These are phyloP conservation scores for Ustilago shanxiensis DNA, from an alignment of 1,284 basidiomycete species.

Conservation along the genomic window DNA sequence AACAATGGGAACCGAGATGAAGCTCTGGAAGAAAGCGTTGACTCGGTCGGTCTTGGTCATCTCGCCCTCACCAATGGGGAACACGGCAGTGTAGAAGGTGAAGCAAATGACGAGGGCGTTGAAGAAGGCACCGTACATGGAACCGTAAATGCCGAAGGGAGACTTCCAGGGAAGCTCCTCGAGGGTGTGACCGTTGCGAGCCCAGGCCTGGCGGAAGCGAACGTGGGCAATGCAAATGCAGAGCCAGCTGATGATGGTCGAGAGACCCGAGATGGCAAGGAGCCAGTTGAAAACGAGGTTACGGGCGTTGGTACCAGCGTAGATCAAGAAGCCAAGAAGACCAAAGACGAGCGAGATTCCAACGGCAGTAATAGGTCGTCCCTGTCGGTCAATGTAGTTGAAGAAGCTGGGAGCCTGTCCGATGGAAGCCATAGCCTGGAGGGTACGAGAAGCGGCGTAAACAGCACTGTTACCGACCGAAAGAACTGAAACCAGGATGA, in stretches of 20 bases:
- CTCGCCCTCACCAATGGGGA: slow-evolving; percentile 64
- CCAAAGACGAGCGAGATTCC: slow-evolving; percentile 61
- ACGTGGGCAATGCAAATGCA: slow-evolving; percentile 67
- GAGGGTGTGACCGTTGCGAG: slow-evolving; percentile 71
- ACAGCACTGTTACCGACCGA: slow-evolving; percentile 71
- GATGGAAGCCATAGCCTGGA: slow-evolving; percentile 66
- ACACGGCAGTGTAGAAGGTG: slow-evolving; percentile 54
- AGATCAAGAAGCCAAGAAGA: slow-evolving; percentile 67
- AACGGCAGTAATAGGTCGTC: slow-evolving; percentile 72
- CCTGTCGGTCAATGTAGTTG: slow-evolving; percentile 73
- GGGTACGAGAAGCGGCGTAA: slow-evolving; percentile 71
- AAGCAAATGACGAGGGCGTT: slow-evolving; percentile 56
- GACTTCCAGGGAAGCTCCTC: slow-evolving; percentile 74
- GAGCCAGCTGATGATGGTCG: slow-evolving; percentile 73
- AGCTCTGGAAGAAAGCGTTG: slow-evolving; percentile 72
- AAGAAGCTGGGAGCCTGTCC: slow-evolving; percentile 72
- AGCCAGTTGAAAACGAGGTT: slow-evolving; percentile 72
- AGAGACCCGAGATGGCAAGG: slow-evolving; percentile 73
- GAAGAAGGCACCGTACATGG: slow-evolving; percentile 71
- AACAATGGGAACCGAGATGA: slow-evolving; percentile 69
- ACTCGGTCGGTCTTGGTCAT: slow-evolving; percentile 63
- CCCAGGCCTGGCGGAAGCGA: slow-evolving; percentile 76
- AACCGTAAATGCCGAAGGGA: slow-evolving; percentile 72
- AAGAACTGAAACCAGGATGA: slow-evolving; percentile 71
- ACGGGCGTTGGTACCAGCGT: slow-evolving; percentile 69